Conservation (phyloP, 1,139 yeast species). For the Taphrina deformans region DNA sequence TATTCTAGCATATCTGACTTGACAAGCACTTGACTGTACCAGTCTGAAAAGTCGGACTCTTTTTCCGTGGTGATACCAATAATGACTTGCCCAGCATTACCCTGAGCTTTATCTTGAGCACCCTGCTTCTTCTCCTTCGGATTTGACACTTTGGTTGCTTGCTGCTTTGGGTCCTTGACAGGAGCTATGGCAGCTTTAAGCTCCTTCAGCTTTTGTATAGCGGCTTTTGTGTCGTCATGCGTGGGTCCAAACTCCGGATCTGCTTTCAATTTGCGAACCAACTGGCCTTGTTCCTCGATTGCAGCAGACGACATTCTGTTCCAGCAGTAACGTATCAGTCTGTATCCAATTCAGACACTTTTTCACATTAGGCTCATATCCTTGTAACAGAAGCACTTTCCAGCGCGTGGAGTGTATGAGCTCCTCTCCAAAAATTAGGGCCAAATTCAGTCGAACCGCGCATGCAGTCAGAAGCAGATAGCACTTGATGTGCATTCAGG, state of each 20-base stretch:
- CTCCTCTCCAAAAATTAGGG: slow-evolving; percentile 10
- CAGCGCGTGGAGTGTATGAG: slow-evolving; percentile 1
- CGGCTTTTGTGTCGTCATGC: slow-evolving; percentile 31
- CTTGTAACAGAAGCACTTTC: neutral
- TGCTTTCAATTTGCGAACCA: slow-evolving; percentile 22
- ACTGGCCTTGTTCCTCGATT: slow-evolving; percentile 18
- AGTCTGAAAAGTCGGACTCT: slow-evolving; percentile 84
- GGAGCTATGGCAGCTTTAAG: slow-evolving; percentile 31
- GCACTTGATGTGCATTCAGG: too few relatives aligned
- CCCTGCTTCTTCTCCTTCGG: slow-evolving; percentile 53
- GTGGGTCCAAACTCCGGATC: slow-evolving; percentile 17
- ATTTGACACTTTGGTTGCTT: slow-evolving; percentile 51
- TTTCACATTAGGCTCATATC: neutral
- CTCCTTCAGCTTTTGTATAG: slow-evolving; percentile 17
- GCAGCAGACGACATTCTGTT: slow-evolving; percentile 11
- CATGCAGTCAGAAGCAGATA: neutral
- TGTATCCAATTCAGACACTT: neutral
- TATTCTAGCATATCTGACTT: slow-evolving; percentile 97
- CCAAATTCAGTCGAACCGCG: slow-evolving; percentile 2
- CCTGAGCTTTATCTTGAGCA: slow-evolving; percentile 14
- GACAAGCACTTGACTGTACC: slow-evolving; percentile 95
- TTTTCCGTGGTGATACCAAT: slow-evolving; percentile 96
- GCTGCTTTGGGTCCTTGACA: slow-evolving; percentile 35
- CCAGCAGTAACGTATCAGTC: neutral
- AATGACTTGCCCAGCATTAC: slow-evolving; percentile 63